Conservation (phyloP, 73 alveolate species). For the Paramecium bursaria region DNA sequence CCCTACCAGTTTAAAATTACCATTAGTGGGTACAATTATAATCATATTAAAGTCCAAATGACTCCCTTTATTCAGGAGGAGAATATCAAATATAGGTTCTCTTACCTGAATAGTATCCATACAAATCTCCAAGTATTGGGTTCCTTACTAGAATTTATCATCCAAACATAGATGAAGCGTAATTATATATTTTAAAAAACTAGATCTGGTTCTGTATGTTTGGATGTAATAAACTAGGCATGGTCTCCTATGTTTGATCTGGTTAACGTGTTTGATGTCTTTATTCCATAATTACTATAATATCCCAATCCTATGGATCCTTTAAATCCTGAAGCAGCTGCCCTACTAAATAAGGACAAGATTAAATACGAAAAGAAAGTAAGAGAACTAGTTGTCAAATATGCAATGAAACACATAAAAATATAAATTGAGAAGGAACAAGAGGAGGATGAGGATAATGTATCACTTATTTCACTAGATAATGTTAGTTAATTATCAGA, state of each 20-base stretch:
- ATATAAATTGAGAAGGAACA: constrained; percentile 46
- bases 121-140: constrained; percentile 94
- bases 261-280: constrained; percentile 88
- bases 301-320: constrained; percentile 99
- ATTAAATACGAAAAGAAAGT: constrained; percentile 88
- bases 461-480: constrained; percentile 15
- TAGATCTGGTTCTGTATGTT: constrained; percentile 94
- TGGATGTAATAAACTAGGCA: constrained; percentile 95
- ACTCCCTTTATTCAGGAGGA: constrained; percentile 95
- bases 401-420: constrained; percentile 78
- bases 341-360: constrained; percentile 76
- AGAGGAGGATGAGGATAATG: constrained; percentile 30
- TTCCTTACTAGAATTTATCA: constrained; percentile 92
- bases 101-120: constrained; percentile 96
- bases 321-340: constrained; percentile 95
- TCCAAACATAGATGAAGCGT: constrained; percentile 96
- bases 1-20: constrained; percentile 19
- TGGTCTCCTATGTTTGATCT: constrained; percentile 98
- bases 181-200: constrained; percentile 6
- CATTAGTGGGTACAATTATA: constrained; percentile 11
- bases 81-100: constrained; percentile 86
- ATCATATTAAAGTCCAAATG: constrained; percentile 87
- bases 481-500: constrained; percentile 32
- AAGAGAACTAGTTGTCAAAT: constrained; percentile 73
- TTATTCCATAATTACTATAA: constrained; percentile 92